Conservation (phyloP, 2,329 filamentous ascomycete genomes). For the Fusarium cyanostomum region DNA sequence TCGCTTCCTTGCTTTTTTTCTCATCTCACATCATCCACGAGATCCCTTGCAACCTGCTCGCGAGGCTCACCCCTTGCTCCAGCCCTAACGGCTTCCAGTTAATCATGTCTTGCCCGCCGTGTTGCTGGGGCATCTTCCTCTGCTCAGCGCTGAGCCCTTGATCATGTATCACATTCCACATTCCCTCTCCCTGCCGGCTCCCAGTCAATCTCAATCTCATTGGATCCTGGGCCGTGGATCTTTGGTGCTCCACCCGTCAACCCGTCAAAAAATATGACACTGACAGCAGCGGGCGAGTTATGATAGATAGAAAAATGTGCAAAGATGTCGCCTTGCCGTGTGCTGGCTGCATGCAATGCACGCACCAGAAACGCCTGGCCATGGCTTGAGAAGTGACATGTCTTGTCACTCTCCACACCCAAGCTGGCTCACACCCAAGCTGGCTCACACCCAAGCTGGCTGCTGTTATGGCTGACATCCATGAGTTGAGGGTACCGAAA, state of each 20-base stretch:
- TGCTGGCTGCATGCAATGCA: too few relatives aligned
- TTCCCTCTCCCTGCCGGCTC: background rate
- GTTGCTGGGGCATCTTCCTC: conserved; percentile 14
- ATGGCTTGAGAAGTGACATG: conserved; percentile 3
- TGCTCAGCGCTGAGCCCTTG: conserved; percentile 1
- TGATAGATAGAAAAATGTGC: conserved; percentile 5
- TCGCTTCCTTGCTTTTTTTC: conserved; percentile 17
- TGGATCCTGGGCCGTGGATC: background rate
- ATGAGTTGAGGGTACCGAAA: background rate
- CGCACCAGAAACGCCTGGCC: too few relatives aligned
- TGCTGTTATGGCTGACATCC: background rate
- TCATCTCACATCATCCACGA: conserved; percentile 18
- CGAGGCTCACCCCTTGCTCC: conserved; percentile 22
- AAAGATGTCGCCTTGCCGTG: too few relatives aligned
- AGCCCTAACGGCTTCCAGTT: conserved; percentile 22
- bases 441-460: background rate
- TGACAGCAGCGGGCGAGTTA: conserved; percentile 8
- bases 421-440: too few relatives aligned
- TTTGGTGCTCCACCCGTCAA: background rate
- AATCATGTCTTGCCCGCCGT: conserved; percentile 30
- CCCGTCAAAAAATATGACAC: background rate
- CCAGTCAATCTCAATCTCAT: background rate
- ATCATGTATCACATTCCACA: conserved; percentile 27
- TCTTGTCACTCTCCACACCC: background rate
- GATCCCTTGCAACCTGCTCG: background rate